A percentile compares a stretch with the other conserved stretches of the same genome.
These are phyloP conservation scores for Lotmaria passim DNA, from an alignment of 208 protist genomes.

Conservation along the genomic window DNA sequence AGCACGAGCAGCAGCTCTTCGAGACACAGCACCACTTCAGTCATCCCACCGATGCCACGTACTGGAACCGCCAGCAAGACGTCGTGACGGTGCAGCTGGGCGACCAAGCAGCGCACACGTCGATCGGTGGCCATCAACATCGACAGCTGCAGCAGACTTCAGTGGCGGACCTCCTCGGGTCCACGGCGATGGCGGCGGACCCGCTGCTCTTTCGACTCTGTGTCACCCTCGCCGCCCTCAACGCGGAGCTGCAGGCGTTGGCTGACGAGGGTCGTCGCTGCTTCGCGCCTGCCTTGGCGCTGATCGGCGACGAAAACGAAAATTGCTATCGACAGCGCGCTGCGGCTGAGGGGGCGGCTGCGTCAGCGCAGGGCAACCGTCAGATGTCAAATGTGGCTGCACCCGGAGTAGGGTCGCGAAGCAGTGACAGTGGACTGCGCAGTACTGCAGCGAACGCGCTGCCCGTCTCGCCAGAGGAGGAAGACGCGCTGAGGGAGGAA, in stretches of 20 bases:
- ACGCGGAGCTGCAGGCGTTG: slow-evolving; percentile 57
- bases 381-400: neutral
- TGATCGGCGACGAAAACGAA: slow-evolving; percentile 54
- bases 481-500: slow-evolving; percentile 53
- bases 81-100: slow-evolving; percentile 40
- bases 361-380: neutral
- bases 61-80: slow-evolving; percentile 55
- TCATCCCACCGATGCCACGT: slow-evolving; percentile 50
- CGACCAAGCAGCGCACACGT: slow-evolving; percentile 9
- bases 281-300: slow-evolving; percentile 50
- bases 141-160: slow-evolving; percentile 29
- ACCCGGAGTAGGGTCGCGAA: neutral
- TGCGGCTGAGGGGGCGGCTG: neutral
- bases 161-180: slow-evolving; percentile 52
- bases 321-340: slow-evolving; percentile 19
- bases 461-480: neutral
- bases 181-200: slow-evolving; percentile 29
- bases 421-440: neutral
- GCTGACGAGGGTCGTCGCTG: slow-evolving; percentile 38
- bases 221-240: slow-evolving; percentile 41
- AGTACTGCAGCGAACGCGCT: neutral
- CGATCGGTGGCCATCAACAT: slow-evolving; percentile 7
- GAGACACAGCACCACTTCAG: slow-evolving; percentile 57
- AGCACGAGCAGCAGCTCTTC: slow-evolving; percentile 61
- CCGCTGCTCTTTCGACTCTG: slow-evolving; percentile 50